Evolutionary conservation across 1,284 basidiomycete genomes (phyloP), one percentile per base, ranked within the genome.

Genomic region (Pascua guehoae): DNA sequence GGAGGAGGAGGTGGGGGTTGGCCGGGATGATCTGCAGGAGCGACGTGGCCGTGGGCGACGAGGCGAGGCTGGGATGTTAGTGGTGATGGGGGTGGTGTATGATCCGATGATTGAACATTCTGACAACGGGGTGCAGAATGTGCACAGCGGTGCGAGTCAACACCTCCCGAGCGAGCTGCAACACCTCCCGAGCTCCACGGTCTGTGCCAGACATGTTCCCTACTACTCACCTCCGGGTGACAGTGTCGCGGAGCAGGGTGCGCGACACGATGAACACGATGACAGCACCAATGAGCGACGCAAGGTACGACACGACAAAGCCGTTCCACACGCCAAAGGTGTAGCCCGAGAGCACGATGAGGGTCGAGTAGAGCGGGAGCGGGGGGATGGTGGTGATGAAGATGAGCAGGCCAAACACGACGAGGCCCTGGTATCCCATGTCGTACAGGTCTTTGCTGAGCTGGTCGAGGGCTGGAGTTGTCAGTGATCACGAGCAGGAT

Each of bases 281-380:
- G 11, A 81, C 71, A 1, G 80, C 80, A 24, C 80, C 80, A 12
- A 65, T 51, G 8, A 77, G 70, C 17, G 79, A 79, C 0, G 79
- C 79, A 14, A 79, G 60, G 61, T 81, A 81, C 58, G 74, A 76
- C 49, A 80, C 75, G 50, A 81, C 58, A 56, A 81, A 81, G 15
- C 80, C 80, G 51, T 78, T 65, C 72, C 75, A 74, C 9, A 79
- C 73, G 16, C 80, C 80, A 57, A 81, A 81, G 0, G 79, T 77
- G 64, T 80, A 81, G 9, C 80, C 80, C 12, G 76, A 75, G 4
- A 81, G 69, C 42, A 81, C 75, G 65, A 81, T 80, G 45, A 81
- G 67, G 1, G 79, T 81, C 56, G 80, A 81, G 66, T 81, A 81
- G 12, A 81, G 75, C 8, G 80, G 80, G 17, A 81, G 58, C 0